These are phyloP conservation scores for Trichoderma sp. DNA, from an alignment of 2,329 filamentous ascomycete genomes.

Conservation along the genomic window DNA sequence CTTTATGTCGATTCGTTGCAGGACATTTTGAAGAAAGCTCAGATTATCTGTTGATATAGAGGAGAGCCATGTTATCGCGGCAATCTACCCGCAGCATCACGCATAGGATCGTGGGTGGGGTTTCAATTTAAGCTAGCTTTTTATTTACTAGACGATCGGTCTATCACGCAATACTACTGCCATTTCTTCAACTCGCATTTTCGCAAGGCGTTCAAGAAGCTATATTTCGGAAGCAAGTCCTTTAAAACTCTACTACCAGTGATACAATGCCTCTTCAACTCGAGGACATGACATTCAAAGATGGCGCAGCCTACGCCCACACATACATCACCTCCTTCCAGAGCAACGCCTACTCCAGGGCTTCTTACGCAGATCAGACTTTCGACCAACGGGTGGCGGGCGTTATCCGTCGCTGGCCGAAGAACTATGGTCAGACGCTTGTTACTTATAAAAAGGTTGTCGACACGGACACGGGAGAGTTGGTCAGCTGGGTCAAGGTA, in stretches of 20 bases:
- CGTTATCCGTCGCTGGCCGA: constrained; percentile 3
- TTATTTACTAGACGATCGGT: not conserved
- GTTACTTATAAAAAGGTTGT: not conserved
- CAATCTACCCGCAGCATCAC: not conserved
- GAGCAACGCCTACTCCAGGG: not conserved
- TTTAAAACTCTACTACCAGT: not conserved
- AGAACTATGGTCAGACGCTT: not conserved
- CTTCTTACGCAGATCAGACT: not conserved
- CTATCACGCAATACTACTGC: not conserved
- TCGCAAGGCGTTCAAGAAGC: too few species aligned
- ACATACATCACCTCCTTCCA: constrained; percentile 5
- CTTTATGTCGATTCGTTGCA: not conserved
- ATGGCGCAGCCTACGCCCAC: constrained; percentile 1
- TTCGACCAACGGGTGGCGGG: not conserved
- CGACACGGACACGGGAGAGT: not conserved
- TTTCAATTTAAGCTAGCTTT: not conserved
- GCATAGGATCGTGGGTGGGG: not conserved
- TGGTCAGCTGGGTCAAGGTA: constrained; percentile 1
- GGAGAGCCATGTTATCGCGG: not conserved
- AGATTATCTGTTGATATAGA: not conserved
- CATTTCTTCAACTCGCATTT: not conserved
- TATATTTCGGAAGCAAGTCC: too few species aligned
- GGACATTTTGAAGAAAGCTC: not conserved
- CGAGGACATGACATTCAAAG: not conserved
- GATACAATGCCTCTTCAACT: constrained; percentile 1